Base-by-base conservation (phyloP, 768 basidiomycete species). In the Rossbeevera mucosa region DNA sequence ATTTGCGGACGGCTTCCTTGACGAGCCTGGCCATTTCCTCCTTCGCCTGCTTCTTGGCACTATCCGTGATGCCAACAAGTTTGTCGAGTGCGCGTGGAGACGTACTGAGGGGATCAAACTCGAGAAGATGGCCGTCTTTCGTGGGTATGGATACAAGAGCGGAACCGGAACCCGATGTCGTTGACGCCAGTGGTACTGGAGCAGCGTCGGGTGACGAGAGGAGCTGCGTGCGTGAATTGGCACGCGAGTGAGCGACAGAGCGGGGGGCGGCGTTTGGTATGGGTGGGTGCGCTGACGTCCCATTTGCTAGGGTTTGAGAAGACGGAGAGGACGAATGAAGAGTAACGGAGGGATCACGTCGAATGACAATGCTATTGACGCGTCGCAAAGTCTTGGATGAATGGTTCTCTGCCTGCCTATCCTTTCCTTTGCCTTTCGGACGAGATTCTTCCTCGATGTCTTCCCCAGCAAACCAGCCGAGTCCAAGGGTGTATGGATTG, bases 11-110 rank as follows among this genome's bases (percentile, higher is more conserved):
- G 24, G 88, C 83, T 33, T 83, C 80, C 63, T 83, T 80, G 31
- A 91, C 80, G 28, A 91, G 72, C 52, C 81, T 72, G 4, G 80
- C 76, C 82, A 91, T 87, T 56, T 91, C 89, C 43, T 81, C 77
- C 59, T 80, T 81, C 20, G 88, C 90, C 58, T 88, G 82, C 63
- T 88, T 88, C 77, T 91, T 91, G 40, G 89, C 88, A 59, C 85
- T 86, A 51, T 85, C 81, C 0, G 86, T 81, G 53, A 92, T 87
- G 5, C 88, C 88, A 48, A 88, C 84, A 7, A 91, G 74, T 28
- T 80, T 82, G 60, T 91, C 87, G 26, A 94, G 71, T 44, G 87
- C 76, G 2, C 78, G 76, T 1, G 90, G 84, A 2, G 86, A 83
- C 13, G 87, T 83, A 53, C 77, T 76, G 40, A 94, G 72, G 8